Evolutionary conservation across 371 early-diverging fungal species (phyloP), one percentile per base, ranked within the genome.

Genomic region (Apophysomyces ossiformis): DNA sequence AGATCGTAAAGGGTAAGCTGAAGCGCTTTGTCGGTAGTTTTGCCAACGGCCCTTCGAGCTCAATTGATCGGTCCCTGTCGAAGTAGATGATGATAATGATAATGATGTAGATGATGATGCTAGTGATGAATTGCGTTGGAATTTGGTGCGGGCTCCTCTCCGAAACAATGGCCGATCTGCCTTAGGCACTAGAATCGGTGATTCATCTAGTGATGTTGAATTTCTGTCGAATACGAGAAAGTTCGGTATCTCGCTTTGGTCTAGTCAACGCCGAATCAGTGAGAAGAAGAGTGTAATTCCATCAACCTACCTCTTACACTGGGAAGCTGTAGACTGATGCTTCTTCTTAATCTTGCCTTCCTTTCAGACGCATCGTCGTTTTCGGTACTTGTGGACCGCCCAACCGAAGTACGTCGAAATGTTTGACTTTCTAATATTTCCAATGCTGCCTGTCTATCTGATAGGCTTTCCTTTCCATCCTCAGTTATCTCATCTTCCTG

Each of bases 81-180:
- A 69, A 21, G 73, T 63, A n/a, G 44, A 57, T 37, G 59, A 58
- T 16, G 64, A 70, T 8, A 65, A 68, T 56, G 44, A 12, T 35
- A 56, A 66, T 54, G 64, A 65, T 26, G 69, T 67, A 58, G 77
- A 73, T 59, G 77, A 73, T 37, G 65, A 61, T 26, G 66, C 63
- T 32, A 64, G 64, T 39, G 72, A 73, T 9, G 85, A 78, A 47
- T 79, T 83, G 21, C 85, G 67, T 45, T 83, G 82, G 57, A 85
- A 78, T 50, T 79, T 85, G 5, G 81, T 83, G 5, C 85, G 75
- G 32, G 85, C 85, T 1, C 83, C 78, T 70, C 85, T 74, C 50
- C 84, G 69, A 41, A 79, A 64, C n/a, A 79, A 68, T 16, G 81
- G 72, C 56, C 84, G 65, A 67, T 83, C 75, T 36, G 75, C 76